phyloP scores from a whole-genome alignment of 768 basidiomycete genomes.

The Nevesoporus exiguus region DNA sequence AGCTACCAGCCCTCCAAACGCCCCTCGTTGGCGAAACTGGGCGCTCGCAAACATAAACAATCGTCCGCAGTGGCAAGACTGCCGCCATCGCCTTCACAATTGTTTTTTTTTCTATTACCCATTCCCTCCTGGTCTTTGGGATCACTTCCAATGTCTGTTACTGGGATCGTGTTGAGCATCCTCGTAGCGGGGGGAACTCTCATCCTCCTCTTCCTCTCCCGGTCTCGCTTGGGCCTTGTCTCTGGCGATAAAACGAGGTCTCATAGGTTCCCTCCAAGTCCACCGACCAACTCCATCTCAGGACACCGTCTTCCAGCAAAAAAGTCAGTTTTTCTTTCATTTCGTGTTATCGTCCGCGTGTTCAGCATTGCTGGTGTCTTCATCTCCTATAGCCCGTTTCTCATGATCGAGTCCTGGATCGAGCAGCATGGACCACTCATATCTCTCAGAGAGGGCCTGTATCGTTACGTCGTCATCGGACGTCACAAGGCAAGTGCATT shows the following conservation, averaged over 20 bases:
- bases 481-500: conserved; percentile 13
- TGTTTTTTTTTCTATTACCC: too few species aligned
- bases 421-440: conserved; percentile 56
- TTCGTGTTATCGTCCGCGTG: neutral
- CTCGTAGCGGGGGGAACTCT: neutral
- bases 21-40: too few species aligned
- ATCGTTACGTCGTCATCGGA: conserved; percentile 18
- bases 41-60: too few species aligned
- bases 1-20: too few species aligned
- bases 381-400: neutral
- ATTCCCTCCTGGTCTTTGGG: too few species aligned
- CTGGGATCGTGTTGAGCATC: neutral
- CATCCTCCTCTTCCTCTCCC: neutral
- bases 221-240: neutral
- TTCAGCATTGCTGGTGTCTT: neutral
- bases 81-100: too few species aligned
- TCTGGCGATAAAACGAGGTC: neutral
- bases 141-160: neutral
- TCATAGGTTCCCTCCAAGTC: conserved; percentile 7
- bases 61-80: too few species aligned
- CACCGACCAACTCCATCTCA: neutral
- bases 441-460: conserved; percentile 44
- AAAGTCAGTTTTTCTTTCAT: conserved; percentile 3
- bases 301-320: conserved; percentile 2
- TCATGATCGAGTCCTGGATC: conserved; percentile 47